A percentile compares a stretch with the other conserved stretches of the same genome.
Evolutionary conservation across 306 rosid genomes (phyloP).

Genomic region (Vachellia pachyceras): DNA sequence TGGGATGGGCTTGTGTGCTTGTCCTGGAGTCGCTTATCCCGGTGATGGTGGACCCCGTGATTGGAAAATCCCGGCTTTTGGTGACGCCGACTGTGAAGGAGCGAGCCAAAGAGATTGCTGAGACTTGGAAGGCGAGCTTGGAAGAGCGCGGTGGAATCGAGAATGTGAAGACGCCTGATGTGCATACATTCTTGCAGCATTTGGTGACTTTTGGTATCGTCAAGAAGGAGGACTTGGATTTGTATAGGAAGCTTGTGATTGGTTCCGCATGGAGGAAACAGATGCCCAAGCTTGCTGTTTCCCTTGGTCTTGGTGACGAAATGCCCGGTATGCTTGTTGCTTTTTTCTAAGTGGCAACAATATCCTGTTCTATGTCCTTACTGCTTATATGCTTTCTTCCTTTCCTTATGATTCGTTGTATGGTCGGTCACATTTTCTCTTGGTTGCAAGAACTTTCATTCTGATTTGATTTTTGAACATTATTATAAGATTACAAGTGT

Average conservation of each 20-base stretch:
- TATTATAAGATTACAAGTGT: neutral
- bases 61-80: slow-evolving; percentile 83
- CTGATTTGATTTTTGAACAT: neutral
- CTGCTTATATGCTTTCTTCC: neutral
- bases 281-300: slow-evolving; percentile 97
- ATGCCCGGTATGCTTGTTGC: slow-evolving; percentile 76
- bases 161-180: slow-evolving; percentile 93
- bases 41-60: slow-evolving; percentile 79
- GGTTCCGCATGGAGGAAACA: slow-evolving; percentile 98
- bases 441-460: neutral
- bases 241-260: slow-evolving; percentile 89
- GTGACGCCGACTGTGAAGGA: slow-evolving; percentile 79
- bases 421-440: neutral
- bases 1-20: slow-evolving; percentile 97
- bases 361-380: neutral
- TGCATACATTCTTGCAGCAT: slow-evolving; percentile 93
- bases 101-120: slow-evolving; percentile 76
- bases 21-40: slow-evolving; percentile 85
- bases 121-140: slow-evolving; percentile 86
- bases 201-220: slow-evolving; percentile 96
- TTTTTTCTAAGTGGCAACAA: neutral
- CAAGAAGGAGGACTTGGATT: slow-evolving; percentile 63
- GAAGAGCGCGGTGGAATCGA: slow-evolving; percentile 95
- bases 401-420: neutral
- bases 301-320: slow-evolving; percentile 84